Base-by-base conservation (phyloP, 768 basidiomycete genomes). In the Astraeus odoratus region DNA sequence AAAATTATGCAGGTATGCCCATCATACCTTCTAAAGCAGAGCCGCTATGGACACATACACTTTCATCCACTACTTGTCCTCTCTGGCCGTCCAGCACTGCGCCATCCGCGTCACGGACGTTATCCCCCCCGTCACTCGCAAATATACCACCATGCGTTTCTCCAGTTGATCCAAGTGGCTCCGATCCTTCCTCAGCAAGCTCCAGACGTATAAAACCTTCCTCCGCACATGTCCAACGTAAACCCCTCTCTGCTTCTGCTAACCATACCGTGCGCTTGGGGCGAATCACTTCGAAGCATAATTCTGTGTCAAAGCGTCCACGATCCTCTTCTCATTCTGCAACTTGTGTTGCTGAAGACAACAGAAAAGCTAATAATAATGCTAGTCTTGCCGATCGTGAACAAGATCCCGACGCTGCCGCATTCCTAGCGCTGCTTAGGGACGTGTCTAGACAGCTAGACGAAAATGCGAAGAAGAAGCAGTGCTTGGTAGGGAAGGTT, bases 401-500 rank as follows among this genome's bases (percentile, higher is more conserved):
- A 29, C 37, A 51, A 8, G 53, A 56, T n/a, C 56, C 58, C n/a
- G 56, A 60, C 24, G 53, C 60, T 10, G 16, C 26, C 6, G 25
- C 41, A 13, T 62, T 61, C 41, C 38, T 60, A 10, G 48, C 55
- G 5, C 56, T 63, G 15, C 58, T 63, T 34, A 50, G 50, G 23
- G 49, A 58, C n/a, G 49, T 51, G 7, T 53, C 52, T 25, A 53
- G 33, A 20, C 43, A 54, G n/a, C 16, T 60, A 15, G 61, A 63
- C 22, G 47, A 49, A 26, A 60, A 65, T 36, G 47, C 61, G 9
- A 41, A 41, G 34, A 58, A 52, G 46, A 63, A 63, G 45, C 56
- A 65, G 37, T 49, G 43, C 18, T 41, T 16, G 50, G 51, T 35
- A 5, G 30, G n/a, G 7, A 47, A 54, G 5, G 41, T 26, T 31